Conservation (phyloP, 2,329 filamentous ascomycete species). For the Phialophora chinensis region DNA sequence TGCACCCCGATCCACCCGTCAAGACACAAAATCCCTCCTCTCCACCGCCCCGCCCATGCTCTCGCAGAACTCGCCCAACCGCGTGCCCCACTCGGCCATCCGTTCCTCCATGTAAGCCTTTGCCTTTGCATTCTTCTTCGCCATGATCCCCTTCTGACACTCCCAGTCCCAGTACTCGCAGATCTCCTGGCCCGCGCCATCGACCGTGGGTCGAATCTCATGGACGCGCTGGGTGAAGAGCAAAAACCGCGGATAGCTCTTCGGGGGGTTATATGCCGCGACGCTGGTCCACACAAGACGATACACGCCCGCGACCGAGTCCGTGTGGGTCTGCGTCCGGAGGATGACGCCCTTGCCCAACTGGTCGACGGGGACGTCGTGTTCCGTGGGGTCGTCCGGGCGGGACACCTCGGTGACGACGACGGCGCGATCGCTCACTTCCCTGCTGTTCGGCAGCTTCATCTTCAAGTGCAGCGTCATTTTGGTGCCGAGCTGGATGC, state of each 20-base stretch:
- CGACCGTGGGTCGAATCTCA: slow-evolving; percentile 51
- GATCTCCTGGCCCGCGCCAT: slow-evolving; percentile 47
- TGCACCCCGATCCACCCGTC: neutral
- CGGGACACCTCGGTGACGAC: slow-evolving; percentile 38
- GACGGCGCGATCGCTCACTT: slow-evolving; percentile 31
- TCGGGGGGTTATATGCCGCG: slow-evolving; percentile 41
- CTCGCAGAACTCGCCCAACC: slow-evolving; percentile 49
- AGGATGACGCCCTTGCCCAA: slow-evolving; percentile 24
- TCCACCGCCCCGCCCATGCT: slow-evolving; percentile 44
- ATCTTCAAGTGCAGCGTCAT: slow-evolving; percentile 55
- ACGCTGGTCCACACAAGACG: slow-evolving; percentile 46
- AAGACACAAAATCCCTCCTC: slow-evolving; percentile 37
- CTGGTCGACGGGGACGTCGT: slow-evolving; percentile 25
- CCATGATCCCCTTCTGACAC: slow-evolving; percentile 50
- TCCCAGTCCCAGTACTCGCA: slow-evolving; percentile 49
- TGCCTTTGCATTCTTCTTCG: slow-evolving; percentile 52
- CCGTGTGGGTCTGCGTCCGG: slow-evolving; percentile 39
- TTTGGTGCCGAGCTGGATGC: slow-evolving; percentile 49
- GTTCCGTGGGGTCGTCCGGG: slow-evolving; percentile 36
- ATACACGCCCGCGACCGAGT: slow-evolving; percentile 34
- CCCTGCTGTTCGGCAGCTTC: slow-evolving; percentile 42
- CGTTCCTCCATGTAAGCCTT: slow-evolving; percentile 47
- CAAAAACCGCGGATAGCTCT: slow-evolving; percentile 45
- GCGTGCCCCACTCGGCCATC: slow-evolving; percentile 51
- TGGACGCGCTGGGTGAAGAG: slow-evolving; percentile 55